Evolutionary conservation across 495 filamentous ascomycete species (phyloP).

Genomic region (Penicillium diatomitis): DNA sequence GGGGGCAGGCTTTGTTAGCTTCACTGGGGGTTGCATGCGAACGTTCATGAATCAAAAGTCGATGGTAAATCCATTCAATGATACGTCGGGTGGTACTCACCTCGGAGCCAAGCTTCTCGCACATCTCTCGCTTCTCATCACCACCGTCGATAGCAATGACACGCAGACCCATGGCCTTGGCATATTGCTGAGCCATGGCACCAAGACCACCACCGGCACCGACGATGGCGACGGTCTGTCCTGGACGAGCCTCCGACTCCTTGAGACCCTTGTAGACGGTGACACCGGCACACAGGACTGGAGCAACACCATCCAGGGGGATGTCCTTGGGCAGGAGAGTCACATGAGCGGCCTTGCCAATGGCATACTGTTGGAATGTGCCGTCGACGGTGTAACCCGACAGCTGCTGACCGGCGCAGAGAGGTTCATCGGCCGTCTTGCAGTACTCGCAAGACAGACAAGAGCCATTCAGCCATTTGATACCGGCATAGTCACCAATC

Average conservation of each 20-base stretch:
- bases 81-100: slow-evolving; percentile 3
- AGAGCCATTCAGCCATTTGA: slow-evolving; percentile 78
- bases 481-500: slow-evolving; percentile 64
- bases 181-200: slow-evolving; percentile 74
- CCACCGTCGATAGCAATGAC: slow-evolving; percentile 72
- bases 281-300: slow-evolving; percentile 77
- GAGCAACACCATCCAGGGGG: slow-evolving; percentile 63
- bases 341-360: slow-evolving; percentile 73
- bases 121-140: slow-evolving; percentile 66
- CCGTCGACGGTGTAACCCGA: slow-evolving; percentile 77
- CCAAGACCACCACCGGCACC: slow-evolving; percentile 89
- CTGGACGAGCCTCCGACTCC: slow-evolving; percentile 64
- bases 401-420: slow-evolving; percentile 55
- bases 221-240: slow-evolving; percentile 77
- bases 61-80: background rate
- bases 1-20: too few species aligned
- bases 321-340: slow-evolving; percentile 64
- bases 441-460: slow-evolving; percentile 69
- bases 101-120: slow-evolving; percentile 52
- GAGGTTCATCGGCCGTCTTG: slow-evolving; percentile 56
- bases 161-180: slow-evolving; percentile 78
- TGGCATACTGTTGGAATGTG: slow-evolving; percentile 79
- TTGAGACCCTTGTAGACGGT: slow-evolving; percentile 90
- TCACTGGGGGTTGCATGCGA: too few species aligned
- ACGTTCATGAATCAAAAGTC: too few species aligned